Conservation (phyloP, 2,329 filamentous ascomycete species). For the Amylocarpus encephaloides region DNA sequence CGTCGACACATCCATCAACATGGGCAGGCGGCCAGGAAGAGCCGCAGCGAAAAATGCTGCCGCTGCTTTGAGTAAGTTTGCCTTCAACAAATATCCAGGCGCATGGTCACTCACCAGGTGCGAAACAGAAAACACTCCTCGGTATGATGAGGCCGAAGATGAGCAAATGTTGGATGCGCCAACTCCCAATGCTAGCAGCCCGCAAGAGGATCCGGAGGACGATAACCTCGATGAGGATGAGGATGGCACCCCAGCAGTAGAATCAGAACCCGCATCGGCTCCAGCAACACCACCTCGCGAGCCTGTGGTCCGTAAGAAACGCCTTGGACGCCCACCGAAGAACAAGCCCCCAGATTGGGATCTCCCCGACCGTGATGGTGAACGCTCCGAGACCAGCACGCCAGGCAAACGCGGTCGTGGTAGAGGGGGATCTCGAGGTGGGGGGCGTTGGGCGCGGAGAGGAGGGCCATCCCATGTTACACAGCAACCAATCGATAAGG, state of each 20-base stretch:
- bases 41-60: conserved; percentile 48
- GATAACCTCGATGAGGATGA: conserved; percentile 45
- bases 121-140: conserved; percentile 42
- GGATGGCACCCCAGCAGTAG: conserved; percentile 36
- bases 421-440: conserved; percentile 49
- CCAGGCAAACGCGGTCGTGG: conserved; percentile 57
- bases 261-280: conserved; percentile 43
- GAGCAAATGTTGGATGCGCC: conserved; percentile 39
- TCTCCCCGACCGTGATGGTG: conserved; percentile 39
- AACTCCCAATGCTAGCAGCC: conserved; percentile 25
- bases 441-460: conserved; percentile 61
- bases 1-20: conserved; percentile 5
- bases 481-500: conserved; percentile 83
- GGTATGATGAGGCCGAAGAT: conserved; percentile 40
- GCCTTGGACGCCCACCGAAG: conserved; percentile 81
- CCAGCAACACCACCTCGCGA: conserved; percentile 29
- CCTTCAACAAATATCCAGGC: conserved; percentile 10
- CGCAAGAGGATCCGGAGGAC: conserved; percentile 29
- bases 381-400: conserved; percentile 38
- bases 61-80: conserved; percentile 44
- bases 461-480: conserved; percentile 68
- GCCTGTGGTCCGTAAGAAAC: conserved; percentile 63
- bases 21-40: conserved; percentile 46
- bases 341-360: conserved; percentile 78
- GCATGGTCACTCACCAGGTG: conserved; percentile 10